These are phyloP conservation scores for Gamarada debralockiae DNA, from an alignment of 495 filamentous ascomycete species.

Conservation along the genomic window DNA sequence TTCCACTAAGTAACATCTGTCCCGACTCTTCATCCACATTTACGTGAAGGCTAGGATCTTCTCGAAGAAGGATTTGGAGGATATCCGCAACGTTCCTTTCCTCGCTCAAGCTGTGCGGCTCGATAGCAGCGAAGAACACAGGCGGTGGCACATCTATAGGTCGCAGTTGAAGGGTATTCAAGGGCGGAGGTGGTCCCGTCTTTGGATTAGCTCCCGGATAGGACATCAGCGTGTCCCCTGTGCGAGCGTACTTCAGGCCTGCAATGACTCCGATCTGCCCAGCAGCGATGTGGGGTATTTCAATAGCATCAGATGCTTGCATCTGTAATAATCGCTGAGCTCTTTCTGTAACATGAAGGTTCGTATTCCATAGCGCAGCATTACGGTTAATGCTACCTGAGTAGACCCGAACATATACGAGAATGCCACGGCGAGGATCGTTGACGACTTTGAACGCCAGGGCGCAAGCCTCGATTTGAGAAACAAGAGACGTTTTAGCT, in stretches of 20 bases:
- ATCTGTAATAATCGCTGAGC: conserved; percentile 83
- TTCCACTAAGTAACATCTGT: conserved; percentile 88
- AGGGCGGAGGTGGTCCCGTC: conserved; percentile 58
- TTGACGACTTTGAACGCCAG: conserved; percentile 97
- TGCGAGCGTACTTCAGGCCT: conserved; percentile 84
- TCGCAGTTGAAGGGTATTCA: conserved; percentile 75
- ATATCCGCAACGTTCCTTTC: conserved; percentile 74
- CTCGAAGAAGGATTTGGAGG: conserved; percentile 72
- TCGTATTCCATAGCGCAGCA: conserved; percentile 80
- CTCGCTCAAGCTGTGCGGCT: conserved; percentile 74
- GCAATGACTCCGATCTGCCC: conserved; percentile 97
- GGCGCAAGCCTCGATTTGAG: conserved; percentile 67
- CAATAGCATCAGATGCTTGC: conserved; percentile 84
- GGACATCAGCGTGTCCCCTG: conserved; percentile 85
- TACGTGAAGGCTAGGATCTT: conserved; percentile 92
- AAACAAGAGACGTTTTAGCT: conserved; percentile 31
- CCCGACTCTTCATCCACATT: conserved; percentile 84
- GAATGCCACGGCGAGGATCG: conserved; percentile 76
- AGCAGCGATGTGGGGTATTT: conserved; percentile 71
- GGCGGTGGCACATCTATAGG: conserved; percentile 89
- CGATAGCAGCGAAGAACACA: conserved; percentile 92
- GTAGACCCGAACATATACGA: conserved; percentile 93
- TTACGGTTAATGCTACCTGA: conserved; percentile 74
- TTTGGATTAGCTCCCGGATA: conserved; percentile 60
- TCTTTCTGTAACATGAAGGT: conserved; percentile 75